A percentile compares a stretch with the other conserved stretches of the same genome.
Conservation (phyloP, 2,329 filamentous ascomycete genomes). For the Aspergillus glaucus region DNA sequence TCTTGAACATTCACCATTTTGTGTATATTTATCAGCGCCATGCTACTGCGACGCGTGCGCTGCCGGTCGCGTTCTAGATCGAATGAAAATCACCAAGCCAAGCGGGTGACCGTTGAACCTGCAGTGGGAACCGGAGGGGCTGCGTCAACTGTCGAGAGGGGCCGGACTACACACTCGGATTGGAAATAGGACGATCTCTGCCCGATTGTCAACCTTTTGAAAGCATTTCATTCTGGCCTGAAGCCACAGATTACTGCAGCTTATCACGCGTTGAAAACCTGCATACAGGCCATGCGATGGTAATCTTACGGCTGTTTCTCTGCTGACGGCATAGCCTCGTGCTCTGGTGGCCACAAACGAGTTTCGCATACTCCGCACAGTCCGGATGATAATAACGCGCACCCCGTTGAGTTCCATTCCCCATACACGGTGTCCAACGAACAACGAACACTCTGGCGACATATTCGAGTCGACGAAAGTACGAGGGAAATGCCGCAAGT, state of each 20-base stretch:
- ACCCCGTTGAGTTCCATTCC: too few relatives aligned
- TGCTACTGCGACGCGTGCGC: background rate
- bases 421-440: too few relatives aligned
- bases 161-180: background rate
- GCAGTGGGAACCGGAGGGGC: background rate
- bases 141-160: background rate
- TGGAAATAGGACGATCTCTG: background rate
- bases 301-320: too few relatives aligned
- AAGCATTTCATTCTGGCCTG: slow-evolving; percentile 1
- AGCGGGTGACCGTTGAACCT: background rate
- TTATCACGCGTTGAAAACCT: too few relatives aligned
- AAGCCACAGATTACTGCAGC: background rate
- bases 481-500: background rate
- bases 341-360: too few relatives aligned
- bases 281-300: too few relatives aligned
- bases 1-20: background rate
- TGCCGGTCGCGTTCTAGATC: background rate
- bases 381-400: too few relatives aligned
- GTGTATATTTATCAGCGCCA: background rate
- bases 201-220: background rate
- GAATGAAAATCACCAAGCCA: background rate
- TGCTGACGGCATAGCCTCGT: too few relatives aligned
- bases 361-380: too few relatives aligned
- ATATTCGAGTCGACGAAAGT: background rate
- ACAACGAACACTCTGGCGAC: background rate